Evolutionary conservation across 805 yeast species (phyloP).

Genomic region (Candida peoriensis): DNA sequence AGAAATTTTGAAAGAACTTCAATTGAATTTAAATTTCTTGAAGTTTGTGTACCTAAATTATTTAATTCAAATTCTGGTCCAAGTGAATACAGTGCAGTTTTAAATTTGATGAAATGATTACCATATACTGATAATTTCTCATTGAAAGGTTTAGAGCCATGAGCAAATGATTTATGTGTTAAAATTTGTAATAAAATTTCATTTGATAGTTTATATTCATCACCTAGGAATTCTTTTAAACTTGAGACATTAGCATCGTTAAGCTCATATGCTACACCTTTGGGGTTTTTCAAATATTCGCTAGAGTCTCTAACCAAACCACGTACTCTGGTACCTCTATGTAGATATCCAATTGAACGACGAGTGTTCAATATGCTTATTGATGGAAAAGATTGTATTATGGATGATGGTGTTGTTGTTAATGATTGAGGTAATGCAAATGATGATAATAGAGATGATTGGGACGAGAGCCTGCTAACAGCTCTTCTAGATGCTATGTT

Average conservation of each 20-base stretch:
- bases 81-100: conserved; percentile 29
- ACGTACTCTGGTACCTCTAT: conserved; percentile 49
- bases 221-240: conserved; percentile 45
- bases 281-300: conserved; percentile 44
- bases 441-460: too few species aligned
- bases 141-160: conserved; percentile 84
- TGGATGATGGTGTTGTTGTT: not conserved
- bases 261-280: conserved; percentile 51
- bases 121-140: conserved; percentile 79
- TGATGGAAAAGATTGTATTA: not conserved
- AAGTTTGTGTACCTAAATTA: conserved; percentile 50
- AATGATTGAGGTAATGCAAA: not conserved
- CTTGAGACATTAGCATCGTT: conserved; percentile 42
- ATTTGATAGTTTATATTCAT: conserved; percentile 52
- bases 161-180: conserved; percentile 93
- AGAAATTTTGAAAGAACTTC: conserved; percentile 48
- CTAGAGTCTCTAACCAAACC: conserved; percentile 70
- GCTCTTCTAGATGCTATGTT: too few species aligned
- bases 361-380: not conserved
- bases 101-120: conserved; percentile 48
- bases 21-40: conserved; percentile 48
- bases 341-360: conserved; percentile 34
- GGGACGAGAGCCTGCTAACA: too few species aligned
- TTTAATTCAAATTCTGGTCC: conserved; percentile 35
- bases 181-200: conserved; percentile 67